Conservation (phyloP, 441 rosid genomes). For the Hypseocharis bilobata region DNA sequence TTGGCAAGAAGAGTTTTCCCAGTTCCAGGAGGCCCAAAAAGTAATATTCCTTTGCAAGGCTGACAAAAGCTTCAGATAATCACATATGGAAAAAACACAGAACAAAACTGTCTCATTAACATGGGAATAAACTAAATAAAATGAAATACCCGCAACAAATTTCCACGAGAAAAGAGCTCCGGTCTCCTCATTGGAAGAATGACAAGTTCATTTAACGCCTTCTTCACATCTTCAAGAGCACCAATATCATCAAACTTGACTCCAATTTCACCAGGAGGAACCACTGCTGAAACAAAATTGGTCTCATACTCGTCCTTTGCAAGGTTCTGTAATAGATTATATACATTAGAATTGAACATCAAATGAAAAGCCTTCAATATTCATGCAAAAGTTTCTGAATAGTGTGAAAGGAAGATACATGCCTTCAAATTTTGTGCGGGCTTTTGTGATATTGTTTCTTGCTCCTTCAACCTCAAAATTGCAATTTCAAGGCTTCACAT, state of each 20-base stretch:
- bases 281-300: constrained; percentile 81
- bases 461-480: constrained; percentile 60
- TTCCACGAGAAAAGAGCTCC: constrained; percentile 77
- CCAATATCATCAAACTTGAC: constrained; percentile 86
- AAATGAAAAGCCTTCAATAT: constrained; percentile 19
- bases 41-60: constrained; percentile 96
- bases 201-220: constrained; percentile 81
- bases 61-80: constrained; percentile 30
- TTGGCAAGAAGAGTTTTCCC: constrained; percentile 95
- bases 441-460: constrained; percentile 49
- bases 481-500: constrained; percentile 71
- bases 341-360: constrained; percentile 18
- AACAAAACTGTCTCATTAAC: constrained; percentile 5
- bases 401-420: constrained; percentile 17
- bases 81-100: constrained; percentile 17
- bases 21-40: constrained; percentile 98
- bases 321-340: constrained; percentile 44
- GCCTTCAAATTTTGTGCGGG: constrained; percentile 77
- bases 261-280: constrained; percentile 85
- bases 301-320: constrained; percentile 78
- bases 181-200: constrained; percentile 97
- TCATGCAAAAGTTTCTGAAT: constrained; percentile 10
- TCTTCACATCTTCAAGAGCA: constrained; percentile 91
- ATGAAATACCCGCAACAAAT: constrained; percentile 66
- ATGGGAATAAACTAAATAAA: constrained; percentile 11